Base-by-base conservation (phyloP, 768 basidiomycete species). In the Tulasnella sp. region DNA sequence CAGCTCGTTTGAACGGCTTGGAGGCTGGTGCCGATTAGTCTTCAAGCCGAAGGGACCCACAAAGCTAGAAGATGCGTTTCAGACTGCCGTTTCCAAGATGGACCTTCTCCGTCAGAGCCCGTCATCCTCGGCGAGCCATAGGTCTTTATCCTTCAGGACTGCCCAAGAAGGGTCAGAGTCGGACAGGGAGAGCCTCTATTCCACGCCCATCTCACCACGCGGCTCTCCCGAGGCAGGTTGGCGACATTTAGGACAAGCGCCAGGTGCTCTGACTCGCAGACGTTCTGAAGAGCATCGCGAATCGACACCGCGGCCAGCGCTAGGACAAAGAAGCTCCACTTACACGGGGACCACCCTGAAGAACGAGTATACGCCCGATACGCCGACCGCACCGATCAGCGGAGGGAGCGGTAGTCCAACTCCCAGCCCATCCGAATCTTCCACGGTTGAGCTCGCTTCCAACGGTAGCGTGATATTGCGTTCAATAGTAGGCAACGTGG, bases 41-140 rank as follows among this genome's bases (percentile, higher is more conserved):
- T 91, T 89, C 85, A 98, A 97, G 78, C 95, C 95, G 11, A 88
- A 88, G 32, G 93, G 94, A 2, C 95, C 95, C 3, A 86, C 86
- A 59, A 86, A 89, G 26, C 83, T 96, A 71, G 84, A 88, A 34
- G 78, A 83, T 5, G 71, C 71, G 84, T 88, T 29, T 81, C 95
- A 73, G 89, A 88, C 76, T 84, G 89, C 11, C 85, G 86, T 78
- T 72, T 89, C 32, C 85, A 88, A 77, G 17, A 39, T 72, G 62
- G 71, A 41, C 6, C 19, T 14, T 9, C 71, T 72, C 9, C 69
- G 73, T 39, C 63, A 65, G 14, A 71, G 73, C 37, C 73, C 67
- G 32, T 67, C 70, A 9, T 66, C 73, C 3, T 44, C 70, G 19
- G 62, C 73, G 12, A 40, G 62, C 9, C 32, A 63, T 12, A 37